These are phyloP conservation scores for Rhodofomes roseus DNA, from an alignment of 1,284 basidiomycete genomes.

Conservation along the genomic window DNA sequence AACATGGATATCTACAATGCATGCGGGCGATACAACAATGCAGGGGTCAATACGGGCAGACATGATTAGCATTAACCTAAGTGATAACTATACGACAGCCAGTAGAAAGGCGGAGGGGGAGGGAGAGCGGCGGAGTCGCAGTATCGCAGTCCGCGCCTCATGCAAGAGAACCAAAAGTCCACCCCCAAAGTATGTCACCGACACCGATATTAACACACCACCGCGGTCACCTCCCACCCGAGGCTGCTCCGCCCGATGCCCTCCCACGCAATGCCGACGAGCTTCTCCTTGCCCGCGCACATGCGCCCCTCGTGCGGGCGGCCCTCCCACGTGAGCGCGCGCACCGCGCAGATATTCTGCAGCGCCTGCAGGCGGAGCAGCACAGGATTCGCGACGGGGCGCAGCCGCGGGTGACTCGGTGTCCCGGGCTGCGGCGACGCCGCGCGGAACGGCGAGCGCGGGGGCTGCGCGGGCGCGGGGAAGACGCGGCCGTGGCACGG, in stretches of 20 bases:
- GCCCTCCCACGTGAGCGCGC: constrained; percentile 43
- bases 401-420: constrained; percentile 26
- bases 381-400: constrained; percentile 57
- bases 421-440: constrained; percentile 10
- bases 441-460: constrained; percentile 27
- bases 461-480: constrained; percentile 21
- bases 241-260: constrained; percentile 52
- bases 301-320: constrained; percentile 40
- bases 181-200: not conserved
- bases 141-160: not conserved
- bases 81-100: not conserved
- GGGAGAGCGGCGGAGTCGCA: not conserved
- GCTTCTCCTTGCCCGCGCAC: constrained; percentile 52
- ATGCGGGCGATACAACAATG: not conserved
- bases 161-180: not conserved
- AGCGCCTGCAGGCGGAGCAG: constrained; percentile 53
- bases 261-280: constrained; percentile 55
- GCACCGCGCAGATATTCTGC: constrained; percentile 44
- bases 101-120: not conserved
- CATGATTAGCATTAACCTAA: constrained; percentile 1
- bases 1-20: constrained; percentile 1
- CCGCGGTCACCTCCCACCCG: constrained; percentile 28
- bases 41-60: not conserved
- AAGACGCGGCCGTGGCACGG: constrained; percentile 21
- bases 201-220: constrained; percentile 5